Evolutionary conservation across 2,329 filamentous ascomycete genomes (phyloP), one percentile per base, ranked within the genome.

Genomic region (Aspergillus piperis): DNA sequence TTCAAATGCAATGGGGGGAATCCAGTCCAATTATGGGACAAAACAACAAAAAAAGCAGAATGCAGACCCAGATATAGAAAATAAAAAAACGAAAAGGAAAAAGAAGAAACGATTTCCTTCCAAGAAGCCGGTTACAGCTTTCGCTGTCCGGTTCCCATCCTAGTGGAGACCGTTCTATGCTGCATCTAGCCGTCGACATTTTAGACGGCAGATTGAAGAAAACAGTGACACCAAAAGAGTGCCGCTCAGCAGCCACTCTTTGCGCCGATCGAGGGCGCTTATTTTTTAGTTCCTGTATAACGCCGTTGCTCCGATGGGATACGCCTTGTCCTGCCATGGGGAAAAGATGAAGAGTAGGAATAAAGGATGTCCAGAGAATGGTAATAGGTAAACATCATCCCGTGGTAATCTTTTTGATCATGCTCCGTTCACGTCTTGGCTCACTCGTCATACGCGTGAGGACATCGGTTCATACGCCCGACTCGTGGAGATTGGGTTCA

Each of bases 191-290:
- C 49, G 54, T 58, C 62, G 27, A 30, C 56, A 63, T 39, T 53
- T 54, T 2, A 39, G 60, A 61, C 60, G 56, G 60, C 21, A 48
- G 41, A 53, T 8, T 48, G 21, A 39, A 52, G 52, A 48, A 54
- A 23, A 3, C 51, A 44, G 11, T 53, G 44, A 58, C 56, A 44
- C 23, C 54, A 55, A 30, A 27, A 54, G 58, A 59, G 60, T 57
- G 56, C 60, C 50, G 63, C 57, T 36, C 62, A 63, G 66, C 60
- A 61, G 64, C 52, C 58, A 60, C 57, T 50, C 54, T 47, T 54
- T 23, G 44, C 27, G 44, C 47, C 41, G 39, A 19, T 11, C 21
- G 21, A 36, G 42, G 52, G 42, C 23, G 36, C 54, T n/a, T 42
- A 41, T 50, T 54, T 57, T 50, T 54, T 56, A 36, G 32, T 36